phyloP scores from a whole-genome alignment of 163 green algal species.

The Chloromonas sp. region DNA sequence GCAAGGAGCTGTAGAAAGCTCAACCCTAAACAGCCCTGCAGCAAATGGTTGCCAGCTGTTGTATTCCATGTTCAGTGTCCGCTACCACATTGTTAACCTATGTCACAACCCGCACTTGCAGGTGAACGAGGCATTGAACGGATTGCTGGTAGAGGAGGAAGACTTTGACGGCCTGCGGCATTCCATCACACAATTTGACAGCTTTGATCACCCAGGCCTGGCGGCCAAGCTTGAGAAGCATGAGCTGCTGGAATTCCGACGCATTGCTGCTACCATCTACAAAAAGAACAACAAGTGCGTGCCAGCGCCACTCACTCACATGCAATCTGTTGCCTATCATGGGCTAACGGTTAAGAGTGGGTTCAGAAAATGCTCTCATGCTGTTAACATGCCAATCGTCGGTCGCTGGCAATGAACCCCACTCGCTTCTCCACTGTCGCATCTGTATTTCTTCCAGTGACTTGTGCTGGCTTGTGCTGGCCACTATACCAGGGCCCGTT shows the following conservation, averaged over 20 bases:
- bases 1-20: conserved; percentile 18
- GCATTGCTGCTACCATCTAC: conserved; percentile 79
- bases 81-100: no score
- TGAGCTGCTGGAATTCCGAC: conserved; percentile 93
- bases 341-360: no score
- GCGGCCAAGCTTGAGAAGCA: conserved; percentile 85
- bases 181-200: conserved; percentile 89
- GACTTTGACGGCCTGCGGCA: conserved; percentile 84
- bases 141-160: conserved; percentile 96
- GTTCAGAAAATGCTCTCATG: no score
- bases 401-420: not conserved
- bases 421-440: not conserved
- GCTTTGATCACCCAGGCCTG: conserved; percentile 90
- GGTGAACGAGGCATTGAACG: conserved; percentile 97
- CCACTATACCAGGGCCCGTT: no score
- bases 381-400: no score
- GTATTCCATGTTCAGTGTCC: no score
- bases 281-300: conserved; percentile 83
- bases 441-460: no score
- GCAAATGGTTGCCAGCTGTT: no score
- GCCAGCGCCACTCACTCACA: not conserved
- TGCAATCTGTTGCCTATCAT: not conserved
- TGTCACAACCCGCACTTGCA: conserved; percentile 10
- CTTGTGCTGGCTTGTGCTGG: no score
- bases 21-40: no score